These are phyloP conservation scores for Bryopsis sp. DNA, from an alignment of 139 green algal species.

Conservation along the genomic window DNA sequence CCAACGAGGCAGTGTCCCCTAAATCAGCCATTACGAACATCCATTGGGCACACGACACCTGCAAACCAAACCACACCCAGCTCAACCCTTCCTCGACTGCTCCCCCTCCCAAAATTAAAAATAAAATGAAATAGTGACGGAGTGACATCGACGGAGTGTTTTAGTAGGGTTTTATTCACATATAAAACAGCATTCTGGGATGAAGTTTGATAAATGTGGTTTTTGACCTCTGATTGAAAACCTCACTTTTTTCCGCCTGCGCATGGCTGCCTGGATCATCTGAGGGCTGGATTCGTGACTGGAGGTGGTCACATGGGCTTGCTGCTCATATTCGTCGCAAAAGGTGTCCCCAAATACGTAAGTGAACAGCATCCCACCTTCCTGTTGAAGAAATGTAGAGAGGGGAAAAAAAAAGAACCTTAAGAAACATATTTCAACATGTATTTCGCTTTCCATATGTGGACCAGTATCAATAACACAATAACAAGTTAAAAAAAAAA, in stretches of 20 bases:
- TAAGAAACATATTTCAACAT: not conserved
- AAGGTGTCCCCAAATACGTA: slow-evolving; percentile 46
- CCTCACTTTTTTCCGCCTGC: not conserved
- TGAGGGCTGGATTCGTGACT: not conserved
- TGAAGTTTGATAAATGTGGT: no score
- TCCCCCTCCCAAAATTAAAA: no score
- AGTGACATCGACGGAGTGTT: no score
- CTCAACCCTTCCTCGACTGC: no score
- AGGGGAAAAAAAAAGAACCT: not conserved
- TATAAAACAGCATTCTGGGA: no score
- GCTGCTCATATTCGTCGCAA: slow-evolving; percentile 33
- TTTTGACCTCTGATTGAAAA: not conserved
- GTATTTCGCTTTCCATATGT: not conserved
- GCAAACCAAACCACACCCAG: no score
- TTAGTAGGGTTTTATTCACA: no score
- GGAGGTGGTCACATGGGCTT: not conserved
- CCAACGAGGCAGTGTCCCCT: not conserved
- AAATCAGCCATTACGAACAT: slow-evolving; percentile 60
- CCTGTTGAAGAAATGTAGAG: not conserved
- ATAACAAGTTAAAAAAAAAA: not conserved
- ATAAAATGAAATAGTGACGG: no score
- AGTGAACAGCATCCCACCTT: slow-evolving; percentile 38
- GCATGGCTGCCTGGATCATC: not conserved
- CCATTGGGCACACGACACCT: slow-evolving; percentile 45
- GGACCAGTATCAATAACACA: not conserved